A percentile compares a stretch with the other conserved stretches of the same genome.
phyloP scores from a whole-genome alignment of 768 basidiomycete species.

The Tulasnella sp. region DNA sequence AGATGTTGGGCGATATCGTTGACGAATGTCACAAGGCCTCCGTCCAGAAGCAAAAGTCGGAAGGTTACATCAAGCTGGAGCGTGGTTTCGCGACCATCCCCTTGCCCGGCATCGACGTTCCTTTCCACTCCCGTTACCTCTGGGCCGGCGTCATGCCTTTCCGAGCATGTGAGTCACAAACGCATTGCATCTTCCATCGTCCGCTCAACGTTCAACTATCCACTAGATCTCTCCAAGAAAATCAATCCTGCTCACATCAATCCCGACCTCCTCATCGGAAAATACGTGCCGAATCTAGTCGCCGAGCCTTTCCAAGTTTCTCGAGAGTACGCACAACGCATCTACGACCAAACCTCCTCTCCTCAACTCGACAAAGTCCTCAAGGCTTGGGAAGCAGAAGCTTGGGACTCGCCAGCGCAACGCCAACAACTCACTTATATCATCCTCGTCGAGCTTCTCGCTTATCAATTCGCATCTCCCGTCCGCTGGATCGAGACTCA shows the following conservation, averaged over 20 bases:
- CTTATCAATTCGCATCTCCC: slow-evolving; percentile 98
- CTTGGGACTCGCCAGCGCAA: slow-evolving; percentile 78
- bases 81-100: slow-evolving; percentile 97
- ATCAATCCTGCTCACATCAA: slow-evolving; percentile 90
- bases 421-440: slow-evolving; percentile 94
- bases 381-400: slow-evolving; percentile 88
- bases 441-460: slow-evolving; percentile 93
- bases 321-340: slow-evolving; percentile 87
- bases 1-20: slow-evolving; percentile 92
- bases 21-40: slow-evolving; percentile 77
- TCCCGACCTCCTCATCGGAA: slow-evolving; percentile 90
- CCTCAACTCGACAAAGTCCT: slow-evolving; percentile 95
- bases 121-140: slow-evolving; percentile 98
- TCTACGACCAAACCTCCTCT: slow-evolving; percentile 96
- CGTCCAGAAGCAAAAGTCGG: slow-evolving; percentile 72
- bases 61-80: slow-evolving; percentile 92
- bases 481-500: slow-evolving; percentile 99
- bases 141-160: slow-evolving; percentile 99
- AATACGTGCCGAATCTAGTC: slow-evolving; percentile 97
- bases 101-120: slow-evolving; percentile 95
- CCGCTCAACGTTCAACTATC: neutral
- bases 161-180: slow-evolving; percentile 76
- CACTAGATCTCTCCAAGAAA: slow-evolving; percentile 91
- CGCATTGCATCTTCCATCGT: slow-evolving; percentile 5
- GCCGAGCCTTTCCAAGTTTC: slow-evolving; percentile 84